Conservation (phyloP, 2,329 filamentous ascomycete species). For the Pochonia chlamydosporia region DNA sequence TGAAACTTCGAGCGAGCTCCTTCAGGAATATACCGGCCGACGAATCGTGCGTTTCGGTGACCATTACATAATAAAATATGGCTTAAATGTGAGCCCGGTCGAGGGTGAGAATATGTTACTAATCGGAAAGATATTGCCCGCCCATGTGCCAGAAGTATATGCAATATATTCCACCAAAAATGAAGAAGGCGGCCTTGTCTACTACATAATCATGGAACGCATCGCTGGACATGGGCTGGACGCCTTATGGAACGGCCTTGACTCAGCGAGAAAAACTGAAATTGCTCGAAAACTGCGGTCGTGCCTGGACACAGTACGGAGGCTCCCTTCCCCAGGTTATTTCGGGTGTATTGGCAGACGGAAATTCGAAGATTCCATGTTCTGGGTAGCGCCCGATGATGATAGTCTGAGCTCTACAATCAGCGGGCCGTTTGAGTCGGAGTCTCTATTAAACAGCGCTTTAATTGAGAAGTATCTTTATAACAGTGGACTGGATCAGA, state of each 20-base stretch:
- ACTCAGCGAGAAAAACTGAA: neutral
- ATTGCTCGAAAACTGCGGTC: neutral
- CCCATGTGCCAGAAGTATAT: constrained; percentile 6
- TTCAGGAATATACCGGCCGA: constrained; percentile 6
- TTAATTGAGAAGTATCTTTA: constrained; percentile 12
- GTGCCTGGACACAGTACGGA: constrained; percentile 1
- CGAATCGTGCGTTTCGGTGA: constrained; percentile 6
- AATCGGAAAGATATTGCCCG: constrained; percentile 1
- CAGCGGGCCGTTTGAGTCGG: constrained; percentile 7
- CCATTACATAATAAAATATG: constrained; percentile 9
- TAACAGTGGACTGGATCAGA: constrained; percentile 9
- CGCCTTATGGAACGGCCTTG: neutral
- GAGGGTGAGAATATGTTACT: constrained; percentile 10
- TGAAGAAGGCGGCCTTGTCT: constrained; percentile 3
- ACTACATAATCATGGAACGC: constrained; percentile 16
- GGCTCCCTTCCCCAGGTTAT: constrained; percentile 10
- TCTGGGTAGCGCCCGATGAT: constrained; percentile 8
- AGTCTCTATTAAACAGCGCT: constrained; percentile 9
- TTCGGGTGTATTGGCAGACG: constrained; percentile 13
- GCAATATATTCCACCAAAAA: constrained; percentile 1
- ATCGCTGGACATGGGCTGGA: constrained; percentile 12
- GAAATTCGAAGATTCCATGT: constrained; percentile 13
- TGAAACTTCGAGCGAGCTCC: constrained; percentile 2
- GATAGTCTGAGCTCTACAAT: constrained; percentile 1
- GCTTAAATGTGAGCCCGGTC: constrained; percentile 7